Evolutionary conservation across 176 grass and related monocot genomes (phyloP), one percentile per base, ranked within the genome.

Genomic region (Raddia distichophylla): DNA sequence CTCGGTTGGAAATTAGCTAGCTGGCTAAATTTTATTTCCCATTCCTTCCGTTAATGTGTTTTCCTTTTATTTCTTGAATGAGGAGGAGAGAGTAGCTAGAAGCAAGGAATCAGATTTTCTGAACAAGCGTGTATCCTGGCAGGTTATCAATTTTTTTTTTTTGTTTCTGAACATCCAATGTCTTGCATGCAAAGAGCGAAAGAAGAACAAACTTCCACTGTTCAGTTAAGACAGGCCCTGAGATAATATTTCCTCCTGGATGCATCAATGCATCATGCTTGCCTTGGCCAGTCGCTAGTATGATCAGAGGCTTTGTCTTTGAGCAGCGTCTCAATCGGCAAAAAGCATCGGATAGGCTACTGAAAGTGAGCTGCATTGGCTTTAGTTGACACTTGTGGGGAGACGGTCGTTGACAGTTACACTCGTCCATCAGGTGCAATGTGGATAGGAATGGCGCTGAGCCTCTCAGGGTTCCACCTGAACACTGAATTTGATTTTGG

Each of bases 261-360:
- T 2, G n/a, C 19, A 8, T 69, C 27, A 27, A 27, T 40, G 37
- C 37, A 40, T 40, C 27, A 27, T 27, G 27, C 27, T 27, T 27
- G 11, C 8, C n/a, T 70, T 7, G 51, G 55, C 76, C 27, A 27
- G 27, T 40, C 3, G 37, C 37, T 76, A 86, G 59, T 54, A 42
- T 75, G 18, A 16, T 32, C 2, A 34, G 50, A 42, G 22, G 51
- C 16, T 12, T 10, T 10, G 0, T 49, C 4, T 17, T 58, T 32
- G 22, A 57, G n/a, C 86, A 37, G 59, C 76, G 52, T 83, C 80
- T 66, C 59, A 52, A 81, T 81, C 55, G 64, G 85, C 71, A 63
- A 61, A 82, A 87, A 82, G 78, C 56, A 35, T 27, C 2, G 61
- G 71, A 75, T 76, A 63, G 62, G 32, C 19, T 5, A 14, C 72